Base-by-base conservation (phyloP, 169 alveolate genomes). In the Plasmodium cynomolgi region DNA sequence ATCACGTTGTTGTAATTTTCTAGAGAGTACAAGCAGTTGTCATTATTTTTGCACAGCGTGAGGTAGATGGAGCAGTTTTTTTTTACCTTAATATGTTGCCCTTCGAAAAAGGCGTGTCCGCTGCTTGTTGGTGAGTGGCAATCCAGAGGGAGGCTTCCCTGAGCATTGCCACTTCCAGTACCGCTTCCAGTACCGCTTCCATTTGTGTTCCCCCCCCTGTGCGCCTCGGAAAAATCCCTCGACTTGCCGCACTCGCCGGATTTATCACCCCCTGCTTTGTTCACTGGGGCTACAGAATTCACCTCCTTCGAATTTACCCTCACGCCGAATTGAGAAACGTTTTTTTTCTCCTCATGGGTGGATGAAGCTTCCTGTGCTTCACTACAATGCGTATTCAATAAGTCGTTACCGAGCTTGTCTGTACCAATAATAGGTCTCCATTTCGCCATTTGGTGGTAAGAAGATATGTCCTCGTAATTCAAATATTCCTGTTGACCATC, bases 11-110 rank as follows among this genome's bases (percentile, higher is more conserved):
- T 98, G 79, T 98, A 93, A 95, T 99, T 99, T 90, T 98, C 99
- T 3, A 99, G 99, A n/a, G 99, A 95, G 84, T 98, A 98, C 72
- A 99, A 97, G 80, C 99, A 97, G 17, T 99, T 99, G 68, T 99
- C 98, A 95, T 99, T 99, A 23, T 99, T 99, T 13, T 99, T 99
- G 84, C 99, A 99, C 99, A 98, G 98, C n/a, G 99, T 99, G 17
- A 99, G 98, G 85, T 98, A 99, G 80, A 99, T 98, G 33, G 99
- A 99, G 97, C 98, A 98, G 77, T 97, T 98, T 37, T 95, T 96
- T 90, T 98, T 98, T 84, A 98, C 95, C 83, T 98, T 97, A 39
- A 99, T 98, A 58, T 95, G 97, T 86, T 97, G 96, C 23, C 94
- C 94, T 80, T 90, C 94, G 73, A 90, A 90, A 68, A 58, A 90